These are phyloP conservation scores for Bruguiera gymnorhiza DNA, from an alignment of 345 rosid species.

Conservation along the genomic window DNA sequence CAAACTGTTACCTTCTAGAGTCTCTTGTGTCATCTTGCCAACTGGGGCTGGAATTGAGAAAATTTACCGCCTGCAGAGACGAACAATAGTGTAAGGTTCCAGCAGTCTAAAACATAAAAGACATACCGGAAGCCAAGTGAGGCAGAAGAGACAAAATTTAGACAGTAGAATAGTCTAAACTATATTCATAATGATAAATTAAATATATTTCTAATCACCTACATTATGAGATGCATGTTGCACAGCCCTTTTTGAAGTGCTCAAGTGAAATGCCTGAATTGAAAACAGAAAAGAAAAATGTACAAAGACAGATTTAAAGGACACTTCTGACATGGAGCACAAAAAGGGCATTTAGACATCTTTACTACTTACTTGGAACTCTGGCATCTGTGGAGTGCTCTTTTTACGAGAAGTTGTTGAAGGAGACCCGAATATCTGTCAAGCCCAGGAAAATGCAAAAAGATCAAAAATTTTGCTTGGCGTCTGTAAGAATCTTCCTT, in stretches of 20 bases:
- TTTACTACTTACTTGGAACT: constrained; percentile 33
- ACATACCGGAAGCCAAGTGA: neutral
- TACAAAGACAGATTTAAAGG: neutral
- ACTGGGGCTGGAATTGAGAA: constrained; percentile 13
- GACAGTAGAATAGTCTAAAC: neutral
- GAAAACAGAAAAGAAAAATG: constrained; percentile 12
- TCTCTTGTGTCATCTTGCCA: constrained; percentile 24
- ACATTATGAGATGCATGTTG: constrained; percentile 29
- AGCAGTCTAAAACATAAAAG: neutral
- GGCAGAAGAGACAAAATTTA: neutral
- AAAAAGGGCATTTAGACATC: neutral
- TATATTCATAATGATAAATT: too few relatives aligned
- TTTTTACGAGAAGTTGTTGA: constrained; percentile 22
- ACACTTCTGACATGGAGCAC: neutral
- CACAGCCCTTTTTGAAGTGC: constrained; percentile 41
- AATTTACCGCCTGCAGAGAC: constrained; percentile 22
- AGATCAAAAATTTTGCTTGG: too few relatives aligned
- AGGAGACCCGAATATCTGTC: constrained; percentile 33
- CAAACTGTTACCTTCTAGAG: constrained; percentile 31
- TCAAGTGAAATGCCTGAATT: constrained; percentile 38
- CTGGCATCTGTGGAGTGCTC: constrained; percentile 26
- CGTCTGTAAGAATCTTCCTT: too few relatives aligned
- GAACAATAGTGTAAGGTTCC: constrained; percentile 5
- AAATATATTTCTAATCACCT: constrained; percentile 13
- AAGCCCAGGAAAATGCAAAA: neutral